Percentiles rank a stretch among this genome's conserved stretches.
These are phyloP conservation scores for Yamadazyma nakazawae DNA, from an alignment of 805 yeast species.

Conservation along the genomic window DNA sequence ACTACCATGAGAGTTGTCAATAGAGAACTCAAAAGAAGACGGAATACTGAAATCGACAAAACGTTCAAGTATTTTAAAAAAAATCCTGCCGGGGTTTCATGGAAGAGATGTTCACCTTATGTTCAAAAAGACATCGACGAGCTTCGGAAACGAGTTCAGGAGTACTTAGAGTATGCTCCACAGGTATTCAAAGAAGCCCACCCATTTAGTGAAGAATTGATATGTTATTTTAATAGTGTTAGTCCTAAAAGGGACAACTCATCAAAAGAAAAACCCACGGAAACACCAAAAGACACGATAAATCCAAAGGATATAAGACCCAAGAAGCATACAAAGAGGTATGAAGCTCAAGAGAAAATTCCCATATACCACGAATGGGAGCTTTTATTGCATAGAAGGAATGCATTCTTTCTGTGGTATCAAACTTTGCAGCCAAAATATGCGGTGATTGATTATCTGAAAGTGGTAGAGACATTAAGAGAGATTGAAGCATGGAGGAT, in stretches of 20 bases:
- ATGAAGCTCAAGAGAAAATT: background rate
- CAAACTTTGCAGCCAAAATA: background rate
- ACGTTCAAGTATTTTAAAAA: background rate
- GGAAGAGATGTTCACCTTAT: background rate
- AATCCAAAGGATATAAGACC: background rate
- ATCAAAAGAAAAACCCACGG: background rate
- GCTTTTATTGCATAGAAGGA: background rate
- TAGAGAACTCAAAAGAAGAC: background rate
- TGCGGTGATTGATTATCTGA: background rate
- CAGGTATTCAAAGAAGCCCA: conserved; percentile 43
- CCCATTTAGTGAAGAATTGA: conserved; percentile 42
- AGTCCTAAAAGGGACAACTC: conserved; percentile 26
- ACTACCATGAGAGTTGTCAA: background rate
- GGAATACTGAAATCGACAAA: background rate
- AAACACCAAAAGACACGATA: background rate
- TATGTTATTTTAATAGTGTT: conserved; percentile 45
- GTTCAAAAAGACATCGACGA: background rate
- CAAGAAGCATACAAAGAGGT: background rate
- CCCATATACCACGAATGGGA: background rate
- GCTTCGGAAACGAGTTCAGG: background rate
- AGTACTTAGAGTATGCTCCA: conserved; percentile 51
- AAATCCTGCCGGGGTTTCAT: background rate
- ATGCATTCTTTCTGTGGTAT: background rate
- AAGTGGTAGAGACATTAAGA: background rate
- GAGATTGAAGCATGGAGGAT: background rate